These are phyloP conservation scores for Colletotrichum aenigma DNA, from an alignment of 2,329 filamentous ascomycete genomes.

Conservation along the genomic window DNA sequence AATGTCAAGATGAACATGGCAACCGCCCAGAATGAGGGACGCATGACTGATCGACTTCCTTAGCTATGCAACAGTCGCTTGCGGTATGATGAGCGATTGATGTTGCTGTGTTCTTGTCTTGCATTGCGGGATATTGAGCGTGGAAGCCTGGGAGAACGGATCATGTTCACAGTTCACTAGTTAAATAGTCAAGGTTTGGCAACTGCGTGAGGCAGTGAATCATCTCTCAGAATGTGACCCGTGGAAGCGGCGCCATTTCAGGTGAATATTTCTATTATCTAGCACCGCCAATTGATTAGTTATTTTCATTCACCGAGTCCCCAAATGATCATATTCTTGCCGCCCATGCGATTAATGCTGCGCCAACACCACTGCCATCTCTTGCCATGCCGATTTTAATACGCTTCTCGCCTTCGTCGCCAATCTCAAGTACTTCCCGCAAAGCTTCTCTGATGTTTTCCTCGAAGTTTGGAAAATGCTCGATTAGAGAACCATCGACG, in stretches of 20 bases:
- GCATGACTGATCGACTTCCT: neutral
- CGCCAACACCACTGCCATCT: constrained; percentile 75
- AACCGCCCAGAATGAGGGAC: neutral
- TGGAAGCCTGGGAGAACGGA: rapidly evolving
- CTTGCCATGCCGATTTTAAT: constrained; percentile 75
- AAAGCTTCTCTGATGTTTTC: constrained; percentile 67
- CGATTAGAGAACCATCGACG: constrained; percentile 73
- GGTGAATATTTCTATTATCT: neutral
- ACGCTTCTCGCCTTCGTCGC: constrained; percentile 63
- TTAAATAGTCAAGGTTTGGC: neutral
- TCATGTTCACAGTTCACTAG: rapidly evolving
- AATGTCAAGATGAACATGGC: neutral
- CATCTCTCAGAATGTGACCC: neutral
- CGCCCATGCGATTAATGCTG: constrained; percentile 66
- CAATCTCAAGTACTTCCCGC: constrained; percentile 65
- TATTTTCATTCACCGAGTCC: neutral
- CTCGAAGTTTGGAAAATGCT: constrained; percentile 75
- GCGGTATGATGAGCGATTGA: neutral
- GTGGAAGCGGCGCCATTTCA: neutral
- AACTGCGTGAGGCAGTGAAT: neutral
- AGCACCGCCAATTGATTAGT: neutral
- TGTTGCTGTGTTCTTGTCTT: neutral
- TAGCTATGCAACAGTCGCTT: no score
- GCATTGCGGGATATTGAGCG: neutral
- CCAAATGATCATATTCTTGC: neutral